Conservation (phyloP, 805 yeast species). For the Saturnispora mendoncae region DNA sequence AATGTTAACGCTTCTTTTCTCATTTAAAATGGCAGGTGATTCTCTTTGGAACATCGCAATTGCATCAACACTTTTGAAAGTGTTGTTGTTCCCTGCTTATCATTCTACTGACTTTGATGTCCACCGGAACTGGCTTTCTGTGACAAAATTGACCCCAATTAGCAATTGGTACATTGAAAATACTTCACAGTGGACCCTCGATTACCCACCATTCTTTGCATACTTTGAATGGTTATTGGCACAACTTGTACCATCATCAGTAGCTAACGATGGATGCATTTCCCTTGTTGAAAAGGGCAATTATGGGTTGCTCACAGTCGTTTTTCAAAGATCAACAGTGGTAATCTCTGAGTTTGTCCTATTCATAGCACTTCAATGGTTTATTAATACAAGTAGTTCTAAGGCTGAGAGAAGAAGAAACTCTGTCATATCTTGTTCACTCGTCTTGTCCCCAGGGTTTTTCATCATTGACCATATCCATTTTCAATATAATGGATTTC, state of each 20-base stretch:
- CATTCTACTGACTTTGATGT: slow-evolving; percentile 96
- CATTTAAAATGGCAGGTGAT: slow-evolving; percentile 4
- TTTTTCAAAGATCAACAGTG: slow-evolving; percentile 78
- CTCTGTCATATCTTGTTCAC: slow-evolving; percentile 71
- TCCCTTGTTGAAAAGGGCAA: slow-evolving; percentile 55
- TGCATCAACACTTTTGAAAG: slow-evolving; percentile 49
- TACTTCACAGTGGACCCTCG: slow-evolving; percentile 86
- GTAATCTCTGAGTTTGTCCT: slow-evolving; percentile 66
- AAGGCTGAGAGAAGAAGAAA: slow-evolving; percentile 37
- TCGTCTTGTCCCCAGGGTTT: slow-evolving; percentile 83
- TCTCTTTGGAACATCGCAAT: slow-evolving; percentile 62
- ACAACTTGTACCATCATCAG: slow-evolving; percentile 56
- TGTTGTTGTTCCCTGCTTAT: slow-evolving; percentile 67
- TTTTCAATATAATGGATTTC: slow-evolving; percentile 92
- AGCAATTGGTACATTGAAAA: slow-evolving; percentile 74
- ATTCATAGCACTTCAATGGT: slow-evolving; percentile 64
- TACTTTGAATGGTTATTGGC: slow-evolving; percentile 83
- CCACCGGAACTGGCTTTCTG: slow-evolving; percentile 94
- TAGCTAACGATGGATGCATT: slow-evolving; percentile 67
- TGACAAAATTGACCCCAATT: slow-evolving; percentile 69
- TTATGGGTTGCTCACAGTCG: slow-evolving; percentile 71
- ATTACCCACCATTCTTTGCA: slow-evolving; percentile 97
- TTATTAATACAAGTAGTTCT: slow-evolving; percentile 39
- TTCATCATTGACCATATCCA: slow-evolving; percentile 90
- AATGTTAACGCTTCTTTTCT: no score